A percentile compares a stretch with the other conserved stretches of the same genome.
Conservation (phyloP, 2,329 filamentous ascomycete genomes). For the Thelonectria olida region DNA sequence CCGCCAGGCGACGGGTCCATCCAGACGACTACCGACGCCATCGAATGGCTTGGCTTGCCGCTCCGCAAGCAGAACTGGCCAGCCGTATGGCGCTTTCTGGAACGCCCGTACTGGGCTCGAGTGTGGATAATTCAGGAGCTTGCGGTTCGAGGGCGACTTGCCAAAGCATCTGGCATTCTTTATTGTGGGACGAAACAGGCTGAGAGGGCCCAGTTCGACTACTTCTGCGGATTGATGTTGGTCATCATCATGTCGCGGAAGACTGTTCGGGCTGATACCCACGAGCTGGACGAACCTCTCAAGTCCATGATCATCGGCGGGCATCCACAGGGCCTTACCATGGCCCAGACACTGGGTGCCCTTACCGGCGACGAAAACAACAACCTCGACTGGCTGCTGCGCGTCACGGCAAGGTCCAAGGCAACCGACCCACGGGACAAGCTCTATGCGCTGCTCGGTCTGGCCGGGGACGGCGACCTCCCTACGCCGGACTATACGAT, state of each 20-base stretch:
- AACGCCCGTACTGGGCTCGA: conserved; percentile 9
- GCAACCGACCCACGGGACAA: conserved; percentile 15
- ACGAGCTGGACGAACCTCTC: neutral
- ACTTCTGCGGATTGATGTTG: neutral
- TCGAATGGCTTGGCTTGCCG: neutral
- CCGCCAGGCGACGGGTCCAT: neutral
- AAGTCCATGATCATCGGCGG: neutral
- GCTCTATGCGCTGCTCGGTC: conserved; percentile 7
- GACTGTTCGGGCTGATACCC: neutral
- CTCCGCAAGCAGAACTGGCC: conserved; percentile 6
- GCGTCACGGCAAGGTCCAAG: neutral
- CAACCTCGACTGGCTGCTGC: neutral
- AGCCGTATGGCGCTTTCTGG: conserved; percentile 7
- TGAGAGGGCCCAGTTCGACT: neutral
- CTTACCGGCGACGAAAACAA: neutral
- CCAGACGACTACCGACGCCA: neutral
- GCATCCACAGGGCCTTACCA: neutral
- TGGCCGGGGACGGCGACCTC: neutral
- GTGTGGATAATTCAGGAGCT: conserved; percentile 15
- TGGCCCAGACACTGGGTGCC: neutral
- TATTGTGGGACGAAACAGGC: neutral
- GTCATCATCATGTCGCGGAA: neutral
- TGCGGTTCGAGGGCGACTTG: neutral
- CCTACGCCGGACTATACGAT: conserved; percentile 3
- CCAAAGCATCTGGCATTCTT: neutral